Evolutionary conservation across 202 grass and related monocot species (phyloP).

Genomic region (Saccharum hybrid): DNA sequence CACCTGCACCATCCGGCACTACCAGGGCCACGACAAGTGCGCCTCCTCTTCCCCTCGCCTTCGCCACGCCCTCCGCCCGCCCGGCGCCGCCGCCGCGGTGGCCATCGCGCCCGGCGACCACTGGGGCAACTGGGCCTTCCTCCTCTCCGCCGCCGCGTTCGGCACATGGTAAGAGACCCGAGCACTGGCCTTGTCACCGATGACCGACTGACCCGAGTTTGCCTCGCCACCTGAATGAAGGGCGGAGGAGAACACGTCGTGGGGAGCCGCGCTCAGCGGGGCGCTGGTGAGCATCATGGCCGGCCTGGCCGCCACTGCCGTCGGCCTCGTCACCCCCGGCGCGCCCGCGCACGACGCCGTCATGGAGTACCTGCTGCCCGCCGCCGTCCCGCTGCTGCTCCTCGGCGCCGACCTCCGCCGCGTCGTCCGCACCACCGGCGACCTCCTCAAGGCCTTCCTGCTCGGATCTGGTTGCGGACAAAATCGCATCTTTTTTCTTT

Average conservation of each 20-base stretch:
- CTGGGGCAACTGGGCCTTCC: slow-evolving; percentile 80
- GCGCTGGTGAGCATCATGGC: slow-evolving; percentile 67
- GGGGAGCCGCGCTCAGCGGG: slow-evolving; percentile 64
- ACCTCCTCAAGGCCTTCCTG: slow-evolving; percentile 67
- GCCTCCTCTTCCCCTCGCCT: not conserved
- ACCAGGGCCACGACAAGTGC: not conserved
- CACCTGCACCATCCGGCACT: not conserved
- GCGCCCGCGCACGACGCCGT: slow-evolving; percentile 64
- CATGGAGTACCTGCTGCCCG: slow-evolving; percentile 68
- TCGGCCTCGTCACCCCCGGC: slow-evolving; percentile 50
- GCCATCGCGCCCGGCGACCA: slow-evolving; percentile 70
- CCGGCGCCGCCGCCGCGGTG: not conserved
- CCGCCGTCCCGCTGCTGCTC: slow-evolving; percentile 68
- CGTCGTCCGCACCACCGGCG: slow-evolving; percentile 63
- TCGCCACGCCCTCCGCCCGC: slow-evolving; percentile 19
- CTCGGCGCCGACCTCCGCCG: slow-evolving; percentile 75
- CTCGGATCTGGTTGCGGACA: slow-evolving; percentile 50
- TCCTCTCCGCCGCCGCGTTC: slow-evolving; percentile 82
- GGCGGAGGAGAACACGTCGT: slow-evolving; percentile 60
- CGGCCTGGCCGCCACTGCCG: slow-evolving; percentile 55
- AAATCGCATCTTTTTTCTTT: not conserved
- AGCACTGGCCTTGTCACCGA: no score
- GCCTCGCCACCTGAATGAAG: not conserved
- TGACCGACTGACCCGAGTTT: not conserved
- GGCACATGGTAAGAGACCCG: slow-evolving; percentile 66